Evolutionary conservation across 129 eudicot species (phyloP).

Genomic region (Pulicaria dysenterica): DNA sequence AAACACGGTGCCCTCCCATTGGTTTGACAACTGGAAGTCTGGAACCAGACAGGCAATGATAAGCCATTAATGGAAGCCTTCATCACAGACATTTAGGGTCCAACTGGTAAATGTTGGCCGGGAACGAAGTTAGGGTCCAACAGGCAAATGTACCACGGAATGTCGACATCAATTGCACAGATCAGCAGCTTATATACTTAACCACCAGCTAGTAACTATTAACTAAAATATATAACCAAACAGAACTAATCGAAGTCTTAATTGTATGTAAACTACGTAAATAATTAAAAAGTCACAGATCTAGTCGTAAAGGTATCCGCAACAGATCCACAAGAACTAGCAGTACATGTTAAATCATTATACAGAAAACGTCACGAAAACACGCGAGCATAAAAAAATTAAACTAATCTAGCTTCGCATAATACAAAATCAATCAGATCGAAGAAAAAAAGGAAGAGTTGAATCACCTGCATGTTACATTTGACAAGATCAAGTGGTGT

Average conservation of each 20-base stretch:
- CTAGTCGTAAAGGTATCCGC: conserved; percentile 7
- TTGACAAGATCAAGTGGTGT: conserved; percentile 98
- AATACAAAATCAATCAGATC: conserved; percentile 9
- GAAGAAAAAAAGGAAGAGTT: neutral
- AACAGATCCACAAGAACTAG: conserved; percentile 28
- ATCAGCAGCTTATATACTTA: conserved; percentile 1
- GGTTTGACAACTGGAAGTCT: neutral
- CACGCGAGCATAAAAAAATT: conserved; percentile 1
- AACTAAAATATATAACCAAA: neutral
- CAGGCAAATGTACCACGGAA: neutral
- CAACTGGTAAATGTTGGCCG: neutral
- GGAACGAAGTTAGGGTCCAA: neutral
- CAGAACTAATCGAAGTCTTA: neutral
- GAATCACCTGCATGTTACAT: conserved; percentile 85
- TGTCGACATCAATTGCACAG: neutral
- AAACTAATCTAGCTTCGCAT: neutral
- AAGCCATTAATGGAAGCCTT: neutral
- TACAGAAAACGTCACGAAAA: neutral
- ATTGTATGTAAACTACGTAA: neutral
- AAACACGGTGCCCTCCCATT: neutral
- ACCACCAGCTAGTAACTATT: conserved; percentile 10
- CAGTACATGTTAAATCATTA: conserved; percentile 8
- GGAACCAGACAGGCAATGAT: neutral
- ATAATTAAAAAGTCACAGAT: conserved; percentile 11
- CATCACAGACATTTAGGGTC: neutral